Evolutionary conservation across 2,329 filamentous ascomycete genomes (phyloP).

Genomic region (Neurospora sp.): DNA sequence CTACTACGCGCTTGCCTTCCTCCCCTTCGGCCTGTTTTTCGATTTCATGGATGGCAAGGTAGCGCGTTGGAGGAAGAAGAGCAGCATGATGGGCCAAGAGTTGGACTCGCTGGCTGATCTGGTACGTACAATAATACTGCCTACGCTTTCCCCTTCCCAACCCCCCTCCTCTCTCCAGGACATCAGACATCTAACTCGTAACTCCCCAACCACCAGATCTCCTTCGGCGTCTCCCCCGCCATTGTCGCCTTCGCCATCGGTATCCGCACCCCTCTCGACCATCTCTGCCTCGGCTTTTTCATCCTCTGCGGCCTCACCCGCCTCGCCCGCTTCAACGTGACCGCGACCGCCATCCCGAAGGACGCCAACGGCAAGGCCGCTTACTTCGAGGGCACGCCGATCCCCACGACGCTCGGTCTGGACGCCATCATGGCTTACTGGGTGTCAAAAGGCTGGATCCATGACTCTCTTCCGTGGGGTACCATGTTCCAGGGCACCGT

Average conservation of each 20-base stretch:
- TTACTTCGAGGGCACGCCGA: conserved; percentile 96
- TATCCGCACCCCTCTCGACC: conserved; percentile 74
- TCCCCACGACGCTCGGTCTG: conserved; percentile 77
- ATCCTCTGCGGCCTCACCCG: conserved; percentile 90
- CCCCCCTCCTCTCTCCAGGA: background rate
- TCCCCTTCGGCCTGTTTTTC: conserved; percentile 91
- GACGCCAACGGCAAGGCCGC: conserved; percentile 83
- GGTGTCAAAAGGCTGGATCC: conserved; percentile 70
- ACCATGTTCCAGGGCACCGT: conserved; percentile 53
- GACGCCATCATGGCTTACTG: conserved; percentile 84
- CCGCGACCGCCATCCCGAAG: conserved; percentile 79
- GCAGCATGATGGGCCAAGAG: conserved; percentile 95
- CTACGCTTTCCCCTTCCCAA: too few species aligned
- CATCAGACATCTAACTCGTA: background rate
- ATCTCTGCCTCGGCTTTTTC: conserved; percentile 72
- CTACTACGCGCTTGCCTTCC: conserved; percentile 74
- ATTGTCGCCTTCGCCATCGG: conserved; percentile 82
- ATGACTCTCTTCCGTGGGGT: conserved; percentile 70
- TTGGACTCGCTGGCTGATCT: conserved; percentile 91
- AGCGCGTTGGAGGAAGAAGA: conserved; percentile 92
- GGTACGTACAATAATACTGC: conserved; percentile 41
- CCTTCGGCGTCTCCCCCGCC: conserved; percentile 87
- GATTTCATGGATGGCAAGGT: conserved; percentile 98
- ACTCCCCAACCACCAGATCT: conserved; percentile 52
- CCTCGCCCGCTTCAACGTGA: conserved; percentile 95